Conservation (phyloP, 257 asterid genomes). For the Solanum dulcamara region DNA sequence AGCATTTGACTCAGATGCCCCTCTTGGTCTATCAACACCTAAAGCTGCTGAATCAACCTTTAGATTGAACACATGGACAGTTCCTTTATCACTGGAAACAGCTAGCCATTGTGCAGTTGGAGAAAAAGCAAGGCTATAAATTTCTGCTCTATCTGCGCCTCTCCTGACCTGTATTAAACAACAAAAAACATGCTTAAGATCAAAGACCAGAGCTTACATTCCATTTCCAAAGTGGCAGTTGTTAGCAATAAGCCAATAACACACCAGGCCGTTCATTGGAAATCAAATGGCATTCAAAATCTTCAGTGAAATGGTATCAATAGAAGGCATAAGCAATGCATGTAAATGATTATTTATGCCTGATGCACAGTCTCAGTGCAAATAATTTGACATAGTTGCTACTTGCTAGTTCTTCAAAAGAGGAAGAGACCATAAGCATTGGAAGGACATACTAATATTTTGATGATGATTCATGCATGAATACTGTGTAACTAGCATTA, state of each 20-base stretch:
- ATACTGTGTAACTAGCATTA: not conserved
- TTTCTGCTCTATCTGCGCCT: conserved; percentile 98
- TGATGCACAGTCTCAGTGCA: not conserved
- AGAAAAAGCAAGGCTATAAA: conserved; percentile 77
- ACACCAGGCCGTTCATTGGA: not conserved
- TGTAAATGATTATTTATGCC: not conserved
- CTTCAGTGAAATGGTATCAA: not conserved
- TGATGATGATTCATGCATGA: not conserved
- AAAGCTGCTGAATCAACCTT: conserved; percentile 49
- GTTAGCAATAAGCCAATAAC: not conserved
- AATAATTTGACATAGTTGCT: not conserved
- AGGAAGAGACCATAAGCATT: not conserved
- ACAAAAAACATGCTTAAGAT: not conserved
- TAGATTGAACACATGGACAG: conserved; percentile 78
- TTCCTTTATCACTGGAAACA: conserved; percentile 94
- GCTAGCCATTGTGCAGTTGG: conserved; percentile 86
- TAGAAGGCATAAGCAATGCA: not conserved
- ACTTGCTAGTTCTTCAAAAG: not conserved
- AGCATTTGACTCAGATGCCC: conserved; percentile 36
- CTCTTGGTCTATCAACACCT: conserved; percentile 39
- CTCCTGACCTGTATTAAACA: conserved; percentile 64
- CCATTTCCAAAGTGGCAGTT: not conserved
- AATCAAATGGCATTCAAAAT: not conserved
- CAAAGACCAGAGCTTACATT: not conserved
- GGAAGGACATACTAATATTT: not conserved